Conservation (phyloP, 306 rosid species). For the Mimosa bimucronata region DNA sequence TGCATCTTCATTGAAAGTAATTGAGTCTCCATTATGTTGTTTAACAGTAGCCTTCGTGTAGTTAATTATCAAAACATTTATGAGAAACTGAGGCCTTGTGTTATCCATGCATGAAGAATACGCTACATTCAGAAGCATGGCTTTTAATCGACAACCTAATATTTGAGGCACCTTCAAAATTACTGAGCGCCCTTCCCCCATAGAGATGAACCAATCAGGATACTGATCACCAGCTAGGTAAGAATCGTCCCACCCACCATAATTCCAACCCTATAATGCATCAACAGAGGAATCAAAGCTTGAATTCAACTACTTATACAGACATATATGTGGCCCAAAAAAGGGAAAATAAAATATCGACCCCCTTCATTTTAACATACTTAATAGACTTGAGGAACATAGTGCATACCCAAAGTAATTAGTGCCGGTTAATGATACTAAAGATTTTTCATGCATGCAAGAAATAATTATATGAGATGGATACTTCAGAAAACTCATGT, state of each 20-base stretch:
- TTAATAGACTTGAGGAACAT: too few relatives aligned
- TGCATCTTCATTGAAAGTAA: too few relatives aligned
- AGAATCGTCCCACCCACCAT: neutral
- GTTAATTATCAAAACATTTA: neutral
- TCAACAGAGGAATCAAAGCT: neutral
- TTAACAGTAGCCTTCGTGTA: too few relatives aligned
- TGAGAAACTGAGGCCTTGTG: neutral
- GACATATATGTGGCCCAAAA: too few relatives aligned
- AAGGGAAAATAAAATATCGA: too few relatives aligned
- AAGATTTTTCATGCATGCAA: neutral
- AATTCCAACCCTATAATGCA: constrained; percentile 10
- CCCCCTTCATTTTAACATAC: too few relatives aligned
- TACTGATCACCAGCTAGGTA: constrained; percentile 12
- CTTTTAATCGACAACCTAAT: neutral
- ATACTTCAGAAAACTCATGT: neutral
- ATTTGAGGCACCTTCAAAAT: constrained; percentile 20
- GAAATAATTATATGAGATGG: neutral
- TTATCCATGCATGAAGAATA: neutral
- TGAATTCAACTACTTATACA: too few relatives aligned
- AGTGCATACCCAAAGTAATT: too few relatives aligned
- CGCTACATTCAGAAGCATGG: constrained; percentile 22
- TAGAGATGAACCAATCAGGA: neutral
- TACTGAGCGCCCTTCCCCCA: constrained; percentile 18
- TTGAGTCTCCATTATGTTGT: too few relatives aligned
- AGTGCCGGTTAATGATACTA: neutral